Percentiles rank a stretch among this genome's conserved stretches.
These are phyloP conservation scores for Suhomyces bokatorum DNA, from an alignment of 1,139 yeast species.

Conservation along the genomic window DNA sequence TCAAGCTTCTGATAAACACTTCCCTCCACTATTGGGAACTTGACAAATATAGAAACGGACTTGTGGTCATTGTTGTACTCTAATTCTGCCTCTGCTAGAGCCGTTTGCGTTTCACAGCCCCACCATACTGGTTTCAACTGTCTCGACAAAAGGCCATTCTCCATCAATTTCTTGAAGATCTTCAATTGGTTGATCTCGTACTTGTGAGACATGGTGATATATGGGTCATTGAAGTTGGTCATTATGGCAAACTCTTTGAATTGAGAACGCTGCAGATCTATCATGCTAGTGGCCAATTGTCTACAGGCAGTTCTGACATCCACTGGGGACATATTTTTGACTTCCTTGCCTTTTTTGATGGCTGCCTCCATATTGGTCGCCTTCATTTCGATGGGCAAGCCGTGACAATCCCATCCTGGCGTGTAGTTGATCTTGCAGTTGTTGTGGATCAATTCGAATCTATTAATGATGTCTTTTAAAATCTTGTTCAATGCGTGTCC, in stretches of 20 bases:
- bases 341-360: conserved; percentile 23
- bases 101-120: conserved; percentile 94
- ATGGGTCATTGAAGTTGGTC: conserved; percentile 77
- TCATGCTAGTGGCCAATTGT: conserved; percentile 65
- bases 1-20: conserved; percentile 4
- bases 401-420: conserved; percentile 99
- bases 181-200: conserved; percentile 76
- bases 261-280: conserved; percentile 59
- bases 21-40: conserved; percentile 52
- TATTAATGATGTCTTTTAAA: conserved; percentile 77
- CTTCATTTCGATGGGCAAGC: conserved; percentile 90
- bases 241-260: conserved; percentile 74
- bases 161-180: conserved; percentile 66
- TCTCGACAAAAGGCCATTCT: conserved; percentile 69
- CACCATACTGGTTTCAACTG: conserved; percentile 95
- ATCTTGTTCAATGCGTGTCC: conserved; percentile 94
- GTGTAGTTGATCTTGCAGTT: conserved; percentile 66
- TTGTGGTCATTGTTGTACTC: conserved; percentile 76
- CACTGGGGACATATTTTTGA: conserved; percentile 26
- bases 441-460: conserved; percentile 60
- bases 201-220: conserved; percentile 66
- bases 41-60: conserved; percentile 71
- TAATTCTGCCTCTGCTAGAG: conserved; percentile 93
- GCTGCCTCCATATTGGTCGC: conserved; percentile 52
- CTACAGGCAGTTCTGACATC: conserved; percentile 67